Evolutionary conservation across 441 rosid genomes (phyloP), one percentile per base, ranked within the genome.

Genomic region (Eruca vesicaria): DNA sequence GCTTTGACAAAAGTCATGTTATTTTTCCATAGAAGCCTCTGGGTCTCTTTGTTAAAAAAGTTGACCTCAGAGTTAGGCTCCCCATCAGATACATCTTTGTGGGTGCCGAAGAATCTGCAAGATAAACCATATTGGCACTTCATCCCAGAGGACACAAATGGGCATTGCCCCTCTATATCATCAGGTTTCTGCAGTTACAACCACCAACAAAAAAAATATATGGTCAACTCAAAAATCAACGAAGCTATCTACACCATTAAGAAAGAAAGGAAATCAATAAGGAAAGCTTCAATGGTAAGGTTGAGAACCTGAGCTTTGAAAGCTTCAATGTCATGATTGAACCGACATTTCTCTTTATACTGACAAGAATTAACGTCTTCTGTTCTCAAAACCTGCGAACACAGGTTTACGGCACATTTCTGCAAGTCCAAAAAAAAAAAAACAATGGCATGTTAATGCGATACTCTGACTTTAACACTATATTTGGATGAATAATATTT

Each of bases 81-180:
- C 62, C 5, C 68, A 48, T 28, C 66, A 38, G 73, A 78, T 68
- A 65, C 38, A 36, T 76, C 86, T 78, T 55, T 84, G 79, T 92
- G 99, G 1, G 89, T 81, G 38, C 92, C 88, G 2, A 74, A 82
- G 82, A 90, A 94, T 82, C 99, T 87, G 71, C 99, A 94, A 2
- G 96, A 78, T 75, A 94, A 77, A 35, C 99, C 99, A 73, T 81
- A 94, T 41, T 90, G 87, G 58, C 98, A 94, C 5, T 79, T 81
- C 60, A 78, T 86, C 38, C 79, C 86, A 29, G 82, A 78, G 16
- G 77, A 79, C 78, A 77, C 12, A 74, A 95, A 95, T 0, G 98
- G 98, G 66, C 99, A 95, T 35, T 87, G 86, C 45, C 98, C 99
- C 60, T 91, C 98, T 68, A 95, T 77, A 82, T 95, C 98, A 60